A percentile compares a stretch with the other conserved stretches of the same genome.
phyloP scores from a whole-genome alignment of 1,139 yeast species.

The Saccharomycopsis crataegensis region DNA sequence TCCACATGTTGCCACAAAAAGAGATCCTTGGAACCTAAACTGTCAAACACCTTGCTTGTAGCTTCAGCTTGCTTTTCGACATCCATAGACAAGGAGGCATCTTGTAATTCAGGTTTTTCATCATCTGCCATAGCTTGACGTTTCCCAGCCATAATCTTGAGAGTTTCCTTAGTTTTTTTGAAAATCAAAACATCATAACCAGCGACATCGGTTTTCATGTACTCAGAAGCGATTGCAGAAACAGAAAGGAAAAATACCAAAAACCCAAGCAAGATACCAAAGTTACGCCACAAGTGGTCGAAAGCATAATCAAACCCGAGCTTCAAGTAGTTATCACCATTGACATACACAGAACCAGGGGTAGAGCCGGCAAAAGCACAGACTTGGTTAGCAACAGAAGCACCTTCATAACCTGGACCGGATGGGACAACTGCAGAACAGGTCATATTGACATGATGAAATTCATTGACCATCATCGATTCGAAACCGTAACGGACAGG shows the following conservation, averaged over 20 bases:
- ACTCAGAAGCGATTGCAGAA: constrained; percentile 34
- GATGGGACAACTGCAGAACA: constrained; percentile 43
- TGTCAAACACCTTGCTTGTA: constrained; percentile 22
- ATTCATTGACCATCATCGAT: constrained; percentile 46
- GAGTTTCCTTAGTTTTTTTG: constrained; percentile 25
- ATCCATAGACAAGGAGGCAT: constrained; percentile 8
- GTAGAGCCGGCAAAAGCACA: constrained; percentile 45
- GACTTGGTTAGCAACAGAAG: constrained; percentile 34
- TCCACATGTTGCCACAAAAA: constrained; percentile 39
- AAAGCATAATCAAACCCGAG: constrained; percentile 33
- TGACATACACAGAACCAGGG: constrained; percentile 33
- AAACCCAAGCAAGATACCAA: constrained; percentile 42
- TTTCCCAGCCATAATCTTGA: constrained; percentile 22
- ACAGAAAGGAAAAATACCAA: constrained; percentile 31
- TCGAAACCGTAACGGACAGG: constrained; percentile 54
- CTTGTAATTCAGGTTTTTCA: neutral
- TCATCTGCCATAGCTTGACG: constrained; percentile 7
- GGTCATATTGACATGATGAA: constrained; percentile 47
- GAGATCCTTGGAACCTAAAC: constrained; percentile 24
- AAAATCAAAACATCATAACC: constrained; percentile 38
- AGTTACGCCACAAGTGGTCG: constrained; percentile 43
- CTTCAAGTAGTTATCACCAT: constrained; percentile 39
- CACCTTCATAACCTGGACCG: constrained; percentile 42
- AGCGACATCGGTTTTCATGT: constrained; percentile 32
- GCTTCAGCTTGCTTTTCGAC: constrained; percentile 11